Percentiles rank a stretch among this genome's conserved stretches.
Conservation (phyloP, 352 stramenopile genomes). For the Phytophthora brassicae region DNA sequence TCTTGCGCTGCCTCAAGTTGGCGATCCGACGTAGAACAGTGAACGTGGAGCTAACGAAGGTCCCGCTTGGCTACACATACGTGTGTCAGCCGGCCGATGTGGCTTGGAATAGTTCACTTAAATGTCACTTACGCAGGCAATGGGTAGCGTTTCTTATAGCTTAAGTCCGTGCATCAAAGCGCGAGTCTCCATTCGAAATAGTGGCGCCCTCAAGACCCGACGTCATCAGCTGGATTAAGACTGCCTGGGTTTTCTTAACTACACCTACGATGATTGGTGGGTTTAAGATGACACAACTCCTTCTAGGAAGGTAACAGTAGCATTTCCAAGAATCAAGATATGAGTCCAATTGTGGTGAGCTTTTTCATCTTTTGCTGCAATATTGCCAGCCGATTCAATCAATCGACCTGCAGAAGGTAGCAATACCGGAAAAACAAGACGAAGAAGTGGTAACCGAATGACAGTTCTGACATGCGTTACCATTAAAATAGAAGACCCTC, state of each 20-base stretch:
- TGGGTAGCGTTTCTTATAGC: not conserved
- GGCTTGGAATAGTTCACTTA: constrained; percentile 17
- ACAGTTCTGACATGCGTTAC: no score
- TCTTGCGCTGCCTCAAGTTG: no score
- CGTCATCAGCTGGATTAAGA: not conserved
- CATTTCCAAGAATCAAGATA: no score
- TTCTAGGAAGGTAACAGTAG: no score
- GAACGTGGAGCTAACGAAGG: constrained; percentile 3
- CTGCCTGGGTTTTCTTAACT: not conserved
- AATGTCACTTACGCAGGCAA: not conserved
- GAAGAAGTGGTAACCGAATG: no score
- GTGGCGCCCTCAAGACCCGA: not conserved
- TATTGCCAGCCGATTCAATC: no score
- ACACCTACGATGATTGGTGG: not conserved
- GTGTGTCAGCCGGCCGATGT: constrained; percentile 16
- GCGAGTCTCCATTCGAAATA: not conserved
- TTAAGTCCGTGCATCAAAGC: not conserved
- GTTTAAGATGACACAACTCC: not conserved
- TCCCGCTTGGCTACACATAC: constrained; percentile 3
- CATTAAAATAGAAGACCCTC: no score
- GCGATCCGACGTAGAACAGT: no score
- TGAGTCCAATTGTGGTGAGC: no score
- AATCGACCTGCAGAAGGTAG: no score
- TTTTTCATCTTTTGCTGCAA: no score
- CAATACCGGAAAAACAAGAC: no score